Percentiles rank a stretch among this genome's conserved stretches.
Evolutionary conservation across 352 stramenopile genomes (phyloP).

Genomic region (Phytophthora agathidicida): DNA sequence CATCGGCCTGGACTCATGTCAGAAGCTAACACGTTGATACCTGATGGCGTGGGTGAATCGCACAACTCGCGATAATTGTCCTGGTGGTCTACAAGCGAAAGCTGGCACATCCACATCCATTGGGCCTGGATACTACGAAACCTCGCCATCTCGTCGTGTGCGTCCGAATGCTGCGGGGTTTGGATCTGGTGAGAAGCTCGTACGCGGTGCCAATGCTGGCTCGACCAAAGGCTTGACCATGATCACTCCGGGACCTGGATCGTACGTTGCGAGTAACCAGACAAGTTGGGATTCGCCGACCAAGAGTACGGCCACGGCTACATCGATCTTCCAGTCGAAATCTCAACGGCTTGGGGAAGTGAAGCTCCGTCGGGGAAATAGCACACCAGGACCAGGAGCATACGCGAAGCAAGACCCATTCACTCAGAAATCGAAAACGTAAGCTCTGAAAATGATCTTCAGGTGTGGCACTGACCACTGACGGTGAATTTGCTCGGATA

Average conservation of each 20-base stretch:
- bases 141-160: slow-evolving; percentile 34
- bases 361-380: slow-evolving; percentile 31
- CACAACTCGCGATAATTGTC: slow-evolving; percentile 59
- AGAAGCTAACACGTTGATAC: not conserved
- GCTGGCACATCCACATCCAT: slow-evolving; percentile 39
- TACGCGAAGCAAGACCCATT: slow-evolving; percentile 66
- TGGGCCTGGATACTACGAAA: slow-evolving; percentile 71
- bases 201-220: slow-evolving; percentile 43
- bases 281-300: slow-evolving; percentile 61
- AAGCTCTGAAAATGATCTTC: not conserved
- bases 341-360: slow-evolving; percentile 47
- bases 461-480: not conserved
- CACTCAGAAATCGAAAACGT: slow-evolving; percentile 51
- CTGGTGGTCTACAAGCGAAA: slow-evolving; percentile 39
- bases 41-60: slow-evolving; percentile 80
- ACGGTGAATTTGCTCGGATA: slow-evolving; percentile 2
- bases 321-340: slow-evolving; percentile 52
- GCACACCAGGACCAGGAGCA: slow-evolving; percentile 63
- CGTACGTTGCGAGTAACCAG: slow-evolving; percentile 51
- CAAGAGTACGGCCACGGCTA: slow-evolving; percentile 55
- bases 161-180: slow-evolving; percentile 68
- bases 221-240: slow-evolving; percentile 43
- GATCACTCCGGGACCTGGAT: slow-evolving; percentile 63
- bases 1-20: not conserved
- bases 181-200: slow-evolving; percentile 55